A percentile compares a stretch with the other conserved stretches of the same genome.
Conservation (phyloP, 2,329 filamentous ascomycete species). For the Clarireedia paspali region DNA sequence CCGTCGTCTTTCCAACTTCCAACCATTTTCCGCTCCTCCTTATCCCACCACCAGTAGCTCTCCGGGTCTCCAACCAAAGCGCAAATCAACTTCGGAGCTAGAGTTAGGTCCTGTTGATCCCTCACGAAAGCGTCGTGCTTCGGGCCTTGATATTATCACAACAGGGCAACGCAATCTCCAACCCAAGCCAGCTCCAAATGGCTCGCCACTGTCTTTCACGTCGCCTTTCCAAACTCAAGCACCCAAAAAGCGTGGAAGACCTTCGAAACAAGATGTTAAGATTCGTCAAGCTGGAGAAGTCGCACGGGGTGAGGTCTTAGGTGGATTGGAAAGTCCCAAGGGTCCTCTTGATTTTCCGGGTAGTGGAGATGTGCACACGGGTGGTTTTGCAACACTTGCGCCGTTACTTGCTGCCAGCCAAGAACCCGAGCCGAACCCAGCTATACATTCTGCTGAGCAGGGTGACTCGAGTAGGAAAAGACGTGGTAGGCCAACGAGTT, state of each 20-base stretch:
- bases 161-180: conserved; percentile 19
- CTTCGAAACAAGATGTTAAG: conserved; percentile 27
- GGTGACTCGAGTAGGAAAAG: conserved; percentile 19
- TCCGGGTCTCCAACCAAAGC: conserved; percentile 16
- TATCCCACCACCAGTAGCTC: conserved; percentile 1
- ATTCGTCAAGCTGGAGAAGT: conserved; percentile 22
- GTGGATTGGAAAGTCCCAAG: conserved; percentile 13
- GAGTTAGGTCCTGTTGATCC: conserved; percentile 14
- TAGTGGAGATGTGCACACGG: conserved; percentile 6
- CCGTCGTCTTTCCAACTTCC: neutral
- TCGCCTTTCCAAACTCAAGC: conserved; percentile 10
- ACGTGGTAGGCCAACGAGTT: conserved; percentile 9
- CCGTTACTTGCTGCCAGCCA: neutral
- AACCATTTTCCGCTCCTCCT: conserved; percentile 1
- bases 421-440: neutral
- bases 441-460: neutral
- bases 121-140: conserved; percentile 20
- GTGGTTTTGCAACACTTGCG: neutral
- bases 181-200: conserved; percentile 24
- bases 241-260: conserved; percentile 26
- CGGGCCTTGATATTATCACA: conserved; percentile 13
- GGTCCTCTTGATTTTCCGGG: neutral
- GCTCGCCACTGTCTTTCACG: conserved; percentile 18
- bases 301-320: conserved; percentile 22
- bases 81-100: conserved; percentile 19